Conservation (phyloP, 1,139 yeast genomes). For the Zygosaccharomyces pseudobailii region DNA sequence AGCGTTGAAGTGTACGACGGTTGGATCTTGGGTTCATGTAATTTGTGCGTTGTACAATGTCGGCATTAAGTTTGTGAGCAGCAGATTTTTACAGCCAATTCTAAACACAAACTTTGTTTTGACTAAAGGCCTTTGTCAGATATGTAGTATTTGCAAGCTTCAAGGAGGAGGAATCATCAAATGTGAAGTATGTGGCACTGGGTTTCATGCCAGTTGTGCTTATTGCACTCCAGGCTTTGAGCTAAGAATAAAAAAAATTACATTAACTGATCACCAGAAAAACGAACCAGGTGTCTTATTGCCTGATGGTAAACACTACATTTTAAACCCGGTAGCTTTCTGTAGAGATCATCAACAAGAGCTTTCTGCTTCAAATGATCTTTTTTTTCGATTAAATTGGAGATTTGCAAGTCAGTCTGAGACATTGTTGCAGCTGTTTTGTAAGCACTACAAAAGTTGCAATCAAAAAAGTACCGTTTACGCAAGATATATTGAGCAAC, state of each 20-base stretch:
- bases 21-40: slow-evolving; percentile 78
- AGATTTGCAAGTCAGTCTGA: not conserved
- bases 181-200: slow-evolving; percentile 42
- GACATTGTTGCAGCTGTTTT: slow-evolving; percentile 14
- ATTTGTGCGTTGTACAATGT: slow-evolving; percentile 61
- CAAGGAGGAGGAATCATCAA: slow-evolving; percentile 40
- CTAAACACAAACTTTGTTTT: slow-evolving; percentile 30
- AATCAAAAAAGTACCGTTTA: slow-evolving; percentile 8
- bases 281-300: not conserved
- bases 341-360: slow-evolving; percentile 17
- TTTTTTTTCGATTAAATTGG: slow-evolving; percentile 6
- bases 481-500: slow-evolving; percentile 14
- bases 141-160: slow-evolving; percentile 41
- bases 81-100: slow-evolving; percentile 43
- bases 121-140: slow-evolving; percentile 21
- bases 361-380: not conserved
- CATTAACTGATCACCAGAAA: not conserved
- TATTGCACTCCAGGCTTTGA: slow-evolving; percentile 43
- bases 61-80: slow-evolving; percentile 41
- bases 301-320: not conserved
- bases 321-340: not conserved
- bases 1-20: slow-evolving; percentile 62
- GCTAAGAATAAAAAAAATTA: slow-evolving; percentile 41
- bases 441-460: slow-evolving; percentile 11
- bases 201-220: slow-evolving; percentile 67